Evolutionary conservation across 495 filamentous ascomycete species (phyloP), one percentile per base, ranked within the genome.

Genomic region (Elasticomyces elasticus): DNA sequence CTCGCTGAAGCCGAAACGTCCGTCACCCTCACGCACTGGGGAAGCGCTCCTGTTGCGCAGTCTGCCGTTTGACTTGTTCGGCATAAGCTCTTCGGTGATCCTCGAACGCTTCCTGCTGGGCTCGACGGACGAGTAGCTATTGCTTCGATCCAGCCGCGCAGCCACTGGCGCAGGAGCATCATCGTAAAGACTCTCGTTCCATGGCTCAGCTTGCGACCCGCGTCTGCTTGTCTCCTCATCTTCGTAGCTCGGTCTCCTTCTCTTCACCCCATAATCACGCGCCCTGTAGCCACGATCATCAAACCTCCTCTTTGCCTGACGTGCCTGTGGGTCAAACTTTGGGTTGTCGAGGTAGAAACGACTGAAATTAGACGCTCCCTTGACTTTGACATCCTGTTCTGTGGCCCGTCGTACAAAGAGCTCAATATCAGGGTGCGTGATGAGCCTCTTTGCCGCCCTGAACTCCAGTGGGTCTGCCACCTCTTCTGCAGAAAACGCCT

Each of bases 301-400:
- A 11, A 22, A 17, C 24, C 41, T 55, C 42, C 62, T 17, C 51
- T 33, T 53, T 40, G 49, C 55, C 58, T 28, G 40, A 25, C 4
- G 74, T 72, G 26, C 87, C 38, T 83, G 78, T 1, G 86, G 89
- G 62, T 95, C 89, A 62, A 89, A 81, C 58, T 94, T 83, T 0
- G 89, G 89, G 61, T 98, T 83, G 62, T 92, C 76, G 9, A 95
- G 79, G 65, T 97, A 98, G 69, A 89, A 97, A 15, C 88, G 75
- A 67, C 92, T 96, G 28, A 83, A 75, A 48, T 87, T 79, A 13
- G 86, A 74, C 0, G 92, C 89, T 33, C 85, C 81, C 15, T 76
- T 71, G 48, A 78, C 76, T 69, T 98, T 98, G 59, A 75, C 82
- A 66, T 98, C 92, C 5, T 76, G 72, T n/a, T 72, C 71, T 4